Evolutionary conservation across 257 asterid genomes (phyloP), one percentile per base, ranked within the genome.

Genomic region (Jacaranda copaia): DNA sequence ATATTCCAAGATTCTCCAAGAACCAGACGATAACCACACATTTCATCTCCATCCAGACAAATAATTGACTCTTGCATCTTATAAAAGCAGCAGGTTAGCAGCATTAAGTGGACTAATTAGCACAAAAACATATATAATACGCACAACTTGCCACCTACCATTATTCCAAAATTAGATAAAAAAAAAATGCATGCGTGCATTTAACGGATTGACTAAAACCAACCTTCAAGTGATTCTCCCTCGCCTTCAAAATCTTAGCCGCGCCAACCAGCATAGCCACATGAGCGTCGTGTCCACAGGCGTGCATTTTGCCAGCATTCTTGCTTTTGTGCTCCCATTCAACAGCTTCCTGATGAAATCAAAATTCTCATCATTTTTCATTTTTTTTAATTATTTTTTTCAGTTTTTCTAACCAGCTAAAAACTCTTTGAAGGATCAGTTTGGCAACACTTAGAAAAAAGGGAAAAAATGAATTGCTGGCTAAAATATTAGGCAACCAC

Each of bases 241-340:
- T 85, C 19, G 88, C 83, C 80, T 91, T 89, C 58, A 91, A 76
- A 68, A 89, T 91, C 74, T 77, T 83, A 5, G 96, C 92, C 0
- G 94, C 96, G 11, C 96, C 96, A 0, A 89, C 16, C 39, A 91
- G 94, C 96, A 91, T 91, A 11, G 96, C 89, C 63, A 86, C 92
- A 9, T 91, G 96, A 15, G 92, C 96, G 5, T 91, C 96, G 77
- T 91, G 96, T 0, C 96, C 96, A 32, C 96, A 91, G 18, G 96
- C 96, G 55, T 91, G 96, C 96, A 91, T 91, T 77, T 86, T 91
- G 65, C 96, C 96, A 0, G 83, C 80, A 52, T 82, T 83, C 72
- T 75, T 86, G 84, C 96, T 91, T 76, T 87, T 89, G 85, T 89
- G 90, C 83, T 86, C 88, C 94, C 96, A 91, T 57, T 89, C 94